A percentile compares a stretch with the other conserved stretches of the same genome.
These are phyloP conservation scores for Phytophthora fragariaefolia DNA, from an alignment of 352 stramenopile species.

Conservation along the genomic window DNA sequence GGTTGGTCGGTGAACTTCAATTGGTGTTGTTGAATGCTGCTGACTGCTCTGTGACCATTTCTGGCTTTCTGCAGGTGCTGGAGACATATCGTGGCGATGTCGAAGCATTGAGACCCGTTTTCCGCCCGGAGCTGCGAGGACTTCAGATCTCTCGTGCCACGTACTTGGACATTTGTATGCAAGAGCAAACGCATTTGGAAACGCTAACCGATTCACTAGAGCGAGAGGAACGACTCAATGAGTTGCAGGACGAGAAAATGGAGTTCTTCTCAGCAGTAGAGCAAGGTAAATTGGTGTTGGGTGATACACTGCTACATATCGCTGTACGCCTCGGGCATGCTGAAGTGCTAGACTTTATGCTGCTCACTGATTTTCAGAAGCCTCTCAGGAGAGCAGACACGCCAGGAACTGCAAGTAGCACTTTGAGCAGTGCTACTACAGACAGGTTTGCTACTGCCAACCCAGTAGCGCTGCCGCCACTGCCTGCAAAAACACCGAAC, in stretches of 20 bases:
- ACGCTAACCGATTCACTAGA: constrained; percentile 66
- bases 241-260: constrained; percentile 79
- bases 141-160: constrained; percentile 80
- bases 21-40: neutral
- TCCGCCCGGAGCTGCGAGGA: constrained; percentile 48
- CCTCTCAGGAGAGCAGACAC: constrained; percentile 11
- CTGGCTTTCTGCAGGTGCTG: constrained; percentile 36
- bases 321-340: constrained; percentile 61
- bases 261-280: constrained; percentile 76
- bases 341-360: constrained; percentile 64
- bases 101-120: constrained; percentile 45
- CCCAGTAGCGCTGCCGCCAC: constrained; percentile 7
- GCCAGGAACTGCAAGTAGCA: constrained; percentile 11
- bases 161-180: constrained; percentile 79
- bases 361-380: constrained; percentile 58
- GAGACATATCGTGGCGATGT: constrained; percentile 63
- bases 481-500: constrained; percentile 60
- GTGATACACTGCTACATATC: constrained; percentile 79
- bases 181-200: constrained; percentile 63
- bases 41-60: neutral
- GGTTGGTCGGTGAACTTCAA: constrained; percentile 36
- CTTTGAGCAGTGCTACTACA: constrained; percentile 3
- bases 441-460: neutral
- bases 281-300: constrained; percentile 59
- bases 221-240: constrained; percentile 49